Base-by-base conservation (phyloP, 192 early-diverging fungal genomes). In the Backusella macrospora region DNA sequence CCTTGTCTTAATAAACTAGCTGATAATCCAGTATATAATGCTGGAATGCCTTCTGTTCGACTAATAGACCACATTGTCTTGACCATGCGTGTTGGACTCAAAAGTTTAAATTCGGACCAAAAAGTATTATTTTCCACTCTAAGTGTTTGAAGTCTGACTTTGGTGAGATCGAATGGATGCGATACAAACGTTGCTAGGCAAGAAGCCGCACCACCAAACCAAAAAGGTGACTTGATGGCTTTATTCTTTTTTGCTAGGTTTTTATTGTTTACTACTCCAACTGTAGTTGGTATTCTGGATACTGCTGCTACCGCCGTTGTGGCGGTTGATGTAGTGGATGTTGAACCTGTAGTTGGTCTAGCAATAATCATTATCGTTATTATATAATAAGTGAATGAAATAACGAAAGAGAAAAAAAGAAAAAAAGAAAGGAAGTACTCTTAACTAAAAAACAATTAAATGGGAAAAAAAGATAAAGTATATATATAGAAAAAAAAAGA, bases 81-180 rank as follows among this genome's bases (percentile, higher is more conserved):
- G 2, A 93, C 86, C 81, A 93, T 86, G 40, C 91, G 90, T 15
- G 70, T 34, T 37, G 76, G 76, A 16, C 65, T 38, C 18, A 77
- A 68, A 13, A 69, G 26, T 38, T 62, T 67, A 34, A 71, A 71
- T 52, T 59, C 69, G 9, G 69, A 59, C 69, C 44, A 67, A 15
- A 34, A 21, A 15, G 64, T 48, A 38, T 44, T 82, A 59, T 74
- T 76, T 1, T 74, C 78, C 16, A 79, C 44, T 75, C 68, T 73
- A 73, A 85, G 7, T 65, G 81, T 74, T 75, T 86, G 77, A 52
- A 97, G 81, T 26, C 96, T 90, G 38, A 99, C 97, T 81, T 98
- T 97, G 65, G 92, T 85, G 63, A 95, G 86, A 80, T 96, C 95
- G 55, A 98, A 86, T 55, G 93, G 90, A 78, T 97, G 92, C 1